Conservation (phyloP, 2,329 filamentous ascomycete genomes). For the Penicillium sp. region DNA sequence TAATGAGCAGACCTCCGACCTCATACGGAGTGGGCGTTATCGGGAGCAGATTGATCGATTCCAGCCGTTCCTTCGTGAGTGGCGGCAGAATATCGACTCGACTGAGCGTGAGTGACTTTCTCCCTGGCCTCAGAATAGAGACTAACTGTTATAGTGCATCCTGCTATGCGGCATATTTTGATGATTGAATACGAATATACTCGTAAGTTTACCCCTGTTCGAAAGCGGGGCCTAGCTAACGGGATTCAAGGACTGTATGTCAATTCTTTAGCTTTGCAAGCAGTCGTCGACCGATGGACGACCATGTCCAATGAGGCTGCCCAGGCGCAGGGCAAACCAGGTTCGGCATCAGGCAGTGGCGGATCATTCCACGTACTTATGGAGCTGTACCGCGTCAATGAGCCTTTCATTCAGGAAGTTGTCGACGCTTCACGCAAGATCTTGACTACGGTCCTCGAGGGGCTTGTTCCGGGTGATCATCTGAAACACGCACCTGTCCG, state of each 20-base stretch:
- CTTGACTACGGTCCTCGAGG: slow-evolving; percentile 63
- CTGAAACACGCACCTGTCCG: slow-evolving; percentile 67
- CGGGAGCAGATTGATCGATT: slow-evolving; percentile 80
- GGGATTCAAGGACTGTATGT: slow-evolving; percentile 67
- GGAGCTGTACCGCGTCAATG: slow-evolving; percentile 61
- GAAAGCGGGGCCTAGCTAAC: slow-evolving; percentile 21
- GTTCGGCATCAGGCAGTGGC: slow-evolving; percentile 35
- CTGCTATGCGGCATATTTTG: slow-evolving; percentile 73
- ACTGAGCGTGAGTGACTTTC: slow-evolving; percentile 57
- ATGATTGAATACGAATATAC: slow-evolving; percentile 96
- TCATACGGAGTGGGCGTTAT: slow-evolving; percentile 87
- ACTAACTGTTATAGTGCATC: slow-evolving; percentile 52
- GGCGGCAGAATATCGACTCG: slow-evolving; percentile 82
- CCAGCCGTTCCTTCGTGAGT: slow-evolving; percentile 75
- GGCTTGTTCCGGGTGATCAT: slow-evolving; percentile 61
- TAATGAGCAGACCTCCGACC: slow-evolving; percentile 82
- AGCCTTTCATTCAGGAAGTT: slow-evolving; percentile 66
- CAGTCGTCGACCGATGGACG: slow-evolving; percentile 90
- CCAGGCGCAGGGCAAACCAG: slow-evolving; percentile 34
- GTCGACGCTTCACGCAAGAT: slow-evolving; percentile 66
- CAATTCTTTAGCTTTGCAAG: slow-evolving; percentile 91
- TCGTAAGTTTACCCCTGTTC: slow-evolving; percentile 54
- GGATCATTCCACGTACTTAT: slow-evolving; percentile 47
- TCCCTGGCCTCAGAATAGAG: background rate
- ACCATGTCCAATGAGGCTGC: slow-evolving; percentile 61